Conservation (phyloP, 495 filamentous ascomycete species). For the Jackrogersella multiformis region DNA sequence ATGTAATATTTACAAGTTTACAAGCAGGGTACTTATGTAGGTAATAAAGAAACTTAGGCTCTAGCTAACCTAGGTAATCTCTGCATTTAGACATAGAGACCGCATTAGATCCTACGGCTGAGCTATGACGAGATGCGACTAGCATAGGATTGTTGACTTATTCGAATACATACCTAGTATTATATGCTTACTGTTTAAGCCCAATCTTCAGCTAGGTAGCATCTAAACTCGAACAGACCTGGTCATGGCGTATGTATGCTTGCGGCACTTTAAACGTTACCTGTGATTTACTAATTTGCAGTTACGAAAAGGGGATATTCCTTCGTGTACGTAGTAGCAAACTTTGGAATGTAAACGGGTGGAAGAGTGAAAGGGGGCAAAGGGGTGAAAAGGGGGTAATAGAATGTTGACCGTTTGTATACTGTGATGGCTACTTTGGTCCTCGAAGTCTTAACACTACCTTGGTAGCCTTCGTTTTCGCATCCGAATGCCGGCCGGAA, state of each 20-base stretch:
- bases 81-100: conserved; percentile 23
- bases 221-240: conserved; percentile 5
- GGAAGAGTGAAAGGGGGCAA: neutral
- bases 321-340: no score
- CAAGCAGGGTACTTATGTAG: no score
- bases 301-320: conserved; percentile 3
- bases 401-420: neutral
- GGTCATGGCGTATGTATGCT: conserved; percentile 18
- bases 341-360: neutral
- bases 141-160: conserved; percentile 10
- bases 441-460: neutral
- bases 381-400: neutral
- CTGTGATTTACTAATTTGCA: neutral
- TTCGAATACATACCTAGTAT: no score
- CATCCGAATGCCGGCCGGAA: conserved; percentile 8
- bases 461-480: neutral
- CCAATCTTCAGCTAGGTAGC: conserved; percentile 14
- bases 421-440: neutral
- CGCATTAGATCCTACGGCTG: conserved; percentile 37
- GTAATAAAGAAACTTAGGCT: conserved; percentile 20
- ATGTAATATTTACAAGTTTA: conserved; percentile 8
- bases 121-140: conserved; percentile 27
- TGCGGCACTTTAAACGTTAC: conserved; percentile 1
- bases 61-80: conserved; percentile 9
- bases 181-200: conserved; percentile 11